Evolutionary conservation across 108 stramenopile species (phyloP), one percentile per base, ranked within the genome.

Genomic region (Chaetoceros tenuissimus): DNA sequence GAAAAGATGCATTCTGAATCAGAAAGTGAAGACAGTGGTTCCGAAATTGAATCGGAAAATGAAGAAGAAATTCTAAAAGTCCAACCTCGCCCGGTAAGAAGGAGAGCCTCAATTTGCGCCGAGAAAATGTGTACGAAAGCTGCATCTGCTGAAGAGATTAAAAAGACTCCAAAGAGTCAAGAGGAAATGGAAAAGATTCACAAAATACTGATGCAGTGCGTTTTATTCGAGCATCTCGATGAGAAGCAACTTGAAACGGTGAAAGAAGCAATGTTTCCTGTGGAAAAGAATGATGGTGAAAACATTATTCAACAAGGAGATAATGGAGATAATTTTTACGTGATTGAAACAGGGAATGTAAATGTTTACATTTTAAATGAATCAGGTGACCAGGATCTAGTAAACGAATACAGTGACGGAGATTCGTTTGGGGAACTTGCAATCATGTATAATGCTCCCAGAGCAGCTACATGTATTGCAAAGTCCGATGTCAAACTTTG

Each of bases 381-480:
- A 69, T 82, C 8, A 64, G 74, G 0, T 56, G 72, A 2, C 74
- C 78, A 19, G 71, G 56, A 21, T 64, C 84, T 40, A 5, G 82
- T 87, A 0, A 92, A 87, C 19, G 59, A 55, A 19, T 82, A 82
- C 49, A 60, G 50, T 23, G 20, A 45, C n/a, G 84, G 80, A 18
- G 64, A 55, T 8, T 76, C 69, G 10, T 92, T 93, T 59, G 87
- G 87, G 24, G 87, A 89, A 59, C 63, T 93, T 26, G 85, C 85
- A 1, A 57, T 93, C 29, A 66, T 93, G 63, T 93, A 87, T 51
- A 87, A 84, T 31, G 85, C 82, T 51, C 92, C 96, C 3, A 81
- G 96, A 18, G 91, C 90, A 31, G 96, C 95, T 28, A 87, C 94
- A 55, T 85, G 93, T 57, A 73, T 80, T 55, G 89, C 94, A 10